A percentile compares a stretch with the other conserved stretches of the same genome.
Conservation (phyloP, 2,329 filamentous ascomycete genomes). For the Huntiella decipiens region DNA sequence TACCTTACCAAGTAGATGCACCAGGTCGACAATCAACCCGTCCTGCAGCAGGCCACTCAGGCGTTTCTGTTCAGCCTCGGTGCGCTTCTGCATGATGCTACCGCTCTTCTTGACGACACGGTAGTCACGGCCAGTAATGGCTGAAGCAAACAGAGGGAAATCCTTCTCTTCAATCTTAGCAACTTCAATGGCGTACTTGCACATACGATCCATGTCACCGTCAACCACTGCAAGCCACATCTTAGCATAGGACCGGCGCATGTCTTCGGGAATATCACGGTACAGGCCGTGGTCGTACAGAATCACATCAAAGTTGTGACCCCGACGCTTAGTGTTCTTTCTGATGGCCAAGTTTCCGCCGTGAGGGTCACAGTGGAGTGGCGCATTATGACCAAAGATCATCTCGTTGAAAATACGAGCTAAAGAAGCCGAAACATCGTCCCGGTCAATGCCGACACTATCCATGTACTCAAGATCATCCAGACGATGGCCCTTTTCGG, state of each 20-base stretch:
- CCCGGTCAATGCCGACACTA: constrained; percentile 68
- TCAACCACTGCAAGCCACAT: constrained; percentile 95
- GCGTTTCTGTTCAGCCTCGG: constrained; percentile 61
- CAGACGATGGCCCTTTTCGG: constrained; percentile 64
- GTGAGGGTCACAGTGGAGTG: constrained; percentile 90
- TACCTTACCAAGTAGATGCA: constrained; percentile 73
- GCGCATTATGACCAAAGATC: constrained; percentile 83
- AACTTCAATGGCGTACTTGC: constrained; percentile 71
- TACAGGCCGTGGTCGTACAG: constrained; percentile 96
- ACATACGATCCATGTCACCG: constrained; percentile 69
- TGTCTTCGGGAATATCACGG: constrained; percentile 62
- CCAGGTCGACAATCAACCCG: constrained; percentile 71
- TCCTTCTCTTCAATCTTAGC: constrained; percentile 76
- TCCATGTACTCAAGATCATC: constrained; percentile 84
- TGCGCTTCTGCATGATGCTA: constrained; percentile 39
- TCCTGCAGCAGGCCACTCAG: constrained; percentile 73
- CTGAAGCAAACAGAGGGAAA: constrained; percentile 87
- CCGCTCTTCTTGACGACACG: constrained; percentile 41
- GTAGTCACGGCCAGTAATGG: constrained; percentile 89
- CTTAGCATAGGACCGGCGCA: constrained; percentile 80
- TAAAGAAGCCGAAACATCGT: constrained; percentile 83
- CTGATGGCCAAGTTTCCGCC: constrained; percentile 90
- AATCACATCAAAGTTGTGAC: constrained; percentile 78
- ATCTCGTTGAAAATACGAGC: constrained; percentile 96
- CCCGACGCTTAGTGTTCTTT: constrained; percentile 41